Conservation (phyloP, 306 rosid genomes). For the Cicer cuneatum region DNA sequence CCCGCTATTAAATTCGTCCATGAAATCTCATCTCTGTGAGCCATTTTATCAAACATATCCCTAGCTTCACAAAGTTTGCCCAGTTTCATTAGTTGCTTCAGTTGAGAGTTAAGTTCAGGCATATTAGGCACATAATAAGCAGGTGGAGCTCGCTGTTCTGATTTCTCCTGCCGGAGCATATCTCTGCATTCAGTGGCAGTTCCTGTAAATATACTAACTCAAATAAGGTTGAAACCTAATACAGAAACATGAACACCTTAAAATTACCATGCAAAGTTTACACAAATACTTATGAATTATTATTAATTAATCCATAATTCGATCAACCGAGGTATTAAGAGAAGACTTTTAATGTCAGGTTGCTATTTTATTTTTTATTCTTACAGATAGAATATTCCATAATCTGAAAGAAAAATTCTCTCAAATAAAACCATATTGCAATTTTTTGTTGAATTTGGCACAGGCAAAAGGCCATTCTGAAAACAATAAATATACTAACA, state of each 20-base stretch:
- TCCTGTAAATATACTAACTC: slow-evolving; percentile 47
- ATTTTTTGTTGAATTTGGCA: slow-evolving; percentile 3
- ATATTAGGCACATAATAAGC: slow-evolving; percentile 45
- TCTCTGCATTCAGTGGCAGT: slow-evolving; percentile 42
- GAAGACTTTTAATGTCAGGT: not conserved
- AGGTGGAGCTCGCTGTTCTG: slow-evolving; percentile 35
- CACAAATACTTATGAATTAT: slow-evolving; percentile 10
- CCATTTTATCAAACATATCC: slow-evolving; percentile 61
- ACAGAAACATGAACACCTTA: slow-evolving; percentile 40
- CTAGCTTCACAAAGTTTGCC: slow-evolving; percentile 58
- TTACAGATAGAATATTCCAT: not conserved
- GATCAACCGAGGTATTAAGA: not conserved
- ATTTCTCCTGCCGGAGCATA: slow-evolving; percentile 27
- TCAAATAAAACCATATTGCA: slow-evolving; percentile 17
- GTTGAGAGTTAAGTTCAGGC: slow-evolving; percentile 57
- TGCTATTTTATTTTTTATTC: not conserved
- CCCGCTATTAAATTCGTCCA: slow-evolving; percentile 68
- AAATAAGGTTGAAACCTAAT: slow-evolving; percentile 28
- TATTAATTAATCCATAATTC: not conserved
- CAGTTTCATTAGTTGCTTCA: slow-evolving; percentile 60
- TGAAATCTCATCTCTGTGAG: slow-evolving; percentile 61
- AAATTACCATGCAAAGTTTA: slow-evolving; percentile 19
- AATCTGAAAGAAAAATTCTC: not conserved
- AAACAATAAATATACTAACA: slow-evolving; percentile 1
- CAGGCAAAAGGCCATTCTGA: not conserved